A percentile compares a stretch with the other conserved stretches of the same genome.
Conservation (phyloP, 1,139 yeast species). For the Candida sp. region DNA sequence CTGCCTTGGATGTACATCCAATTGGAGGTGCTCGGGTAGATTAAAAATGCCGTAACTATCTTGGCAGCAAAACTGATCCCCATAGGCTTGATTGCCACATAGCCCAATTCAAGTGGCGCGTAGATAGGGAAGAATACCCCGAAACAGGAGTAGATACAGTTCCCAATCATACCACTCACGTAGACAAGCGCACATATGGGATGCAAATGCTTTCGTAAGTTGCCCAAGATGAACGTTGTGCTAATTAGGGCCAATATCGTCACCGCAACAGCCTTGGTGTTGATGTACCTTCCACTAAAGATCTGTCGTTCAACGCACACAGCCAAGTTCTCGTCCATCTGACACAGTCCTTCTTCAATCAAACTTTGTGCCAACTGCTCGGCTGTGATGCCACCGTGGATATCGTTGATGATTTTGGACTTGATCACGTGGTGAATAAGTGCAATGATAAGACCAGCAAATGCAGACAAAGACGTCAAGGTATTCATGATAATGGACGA, state of each 20-base stretch:
- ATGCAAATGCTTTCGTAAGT: constrained; percentile 21
- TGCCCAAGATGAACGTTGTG: constrained; percentile 29
- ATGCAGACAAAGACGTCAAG: constrained; percentile 19
- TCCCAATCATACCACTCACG: constrained; percentile 26
- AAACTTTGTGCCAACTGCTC: constrained; percentile 20
- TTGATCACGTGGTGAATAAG: constrained; percentile 31
- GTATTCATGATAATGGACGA: constrained; percentile 24
- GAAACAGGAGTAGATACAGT: constrained; percentile 28
- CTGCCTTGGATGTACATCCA: constrained; percentile 24
- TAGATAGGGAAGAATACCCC: constrained; percentile 32
- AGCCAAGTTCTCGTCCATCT: constrained; percentile 18
- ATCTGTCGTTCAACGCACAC: constrained; percentile 26
- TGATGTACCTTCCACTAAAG: constrained; percentile 33
- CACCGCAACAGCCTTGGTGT: constrained; percentile 29
- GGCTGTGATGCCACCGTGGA: constrained; percentile 30
- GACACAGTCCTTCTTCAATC: constrained; percentile 32
- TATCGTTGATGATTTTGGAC: constrained; percentile 25
- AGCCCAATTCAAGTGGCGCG: constrained; percentile 24
- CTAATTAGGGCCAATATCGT: constrained; percentile 28
- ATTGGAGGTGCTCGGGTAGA: constrained; percentile 38
- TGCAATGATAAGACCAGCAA: constrained; percentile 21
- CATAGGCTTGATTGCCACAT: constrained; percentile 25
- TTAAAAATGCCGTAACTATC: constrained; percentile 20
- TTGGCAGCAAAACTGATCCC: constrained; percentile 28
- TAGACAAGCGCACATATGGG: constrained; percentile 24